Percentiles rank a stretch among this genome's conserved stretches.
Conservation (phyloP, 1,139 yeast species). For the Candida glucosophila region DNA sequence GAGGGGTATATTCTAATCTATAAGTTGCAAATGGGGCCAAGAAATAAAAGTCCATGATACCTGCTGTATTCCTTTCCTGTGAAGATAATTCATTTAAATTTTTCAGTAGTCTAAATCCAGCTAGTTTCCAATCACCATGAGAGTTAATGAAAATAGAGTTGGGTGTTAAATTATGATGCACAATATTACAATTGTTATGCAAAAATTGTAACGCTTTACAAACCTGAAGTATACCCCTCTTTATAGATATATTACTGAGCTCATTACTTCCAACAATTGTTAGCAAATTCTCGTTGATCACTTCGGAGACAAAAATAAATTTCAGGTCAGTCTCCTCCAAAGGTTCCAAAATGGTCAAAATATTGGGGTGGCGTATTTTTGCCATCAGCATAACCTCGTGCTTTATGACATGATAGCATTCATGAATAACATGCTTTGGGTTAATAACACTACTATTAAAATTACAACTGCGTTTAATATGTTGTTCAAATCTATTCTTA, state of each 20-base stretch:
- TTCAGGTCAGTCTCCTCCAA: conserved; percentile 78
- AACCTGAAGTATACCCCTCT: conserved; percentile 76
- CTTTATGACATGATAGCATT: conserved; percentile 33
- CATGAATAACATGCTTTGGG: conserved; percentile 29
- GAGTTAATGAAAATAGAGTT: conserved; percentile 66
- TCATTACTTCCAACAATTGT: conserved; percentile 34
- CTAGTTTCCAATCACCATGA: conserved; percentile 90
- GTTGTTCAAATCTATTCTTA: conserved; percentile 63
- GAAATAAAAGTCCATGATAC: conserved; percentile 59
- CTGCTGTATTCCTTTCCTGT: conserved; percentile 44
- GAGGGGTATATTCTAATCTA: conserved; percentile 56
- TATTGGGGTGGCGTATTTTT: conserved; percentile 80
- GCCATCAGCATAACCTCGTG: conserved; percentile 61
- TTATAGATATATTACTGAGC: conserved; percentile 63
- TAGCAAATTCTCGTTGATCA: conserved; percentile 52
- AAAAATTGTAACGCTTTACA: conserved; percentile 75
- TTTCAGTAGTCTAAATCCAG: conserved; percentile 66
- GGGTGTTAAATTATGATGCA: conserved; percentile 78
- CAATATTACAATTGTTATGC: conserved; percentile 65
- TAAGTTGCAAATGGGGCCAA: conserved; percentile 72
- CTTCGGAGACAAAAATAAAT: conserved; percentile 79
- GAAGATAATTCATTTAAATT: conserved; percentile 40
- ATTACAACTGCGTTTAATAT: conserved; percentile 44
- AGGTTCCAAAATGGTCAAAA: conserved; percentile 76
- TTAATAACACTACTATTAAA: conserved; percentile 29